Evolutionary conservation across 805 yeast genomes (phyloP).

Genomic region (Wickerhamomyces queroliae): DNA sequence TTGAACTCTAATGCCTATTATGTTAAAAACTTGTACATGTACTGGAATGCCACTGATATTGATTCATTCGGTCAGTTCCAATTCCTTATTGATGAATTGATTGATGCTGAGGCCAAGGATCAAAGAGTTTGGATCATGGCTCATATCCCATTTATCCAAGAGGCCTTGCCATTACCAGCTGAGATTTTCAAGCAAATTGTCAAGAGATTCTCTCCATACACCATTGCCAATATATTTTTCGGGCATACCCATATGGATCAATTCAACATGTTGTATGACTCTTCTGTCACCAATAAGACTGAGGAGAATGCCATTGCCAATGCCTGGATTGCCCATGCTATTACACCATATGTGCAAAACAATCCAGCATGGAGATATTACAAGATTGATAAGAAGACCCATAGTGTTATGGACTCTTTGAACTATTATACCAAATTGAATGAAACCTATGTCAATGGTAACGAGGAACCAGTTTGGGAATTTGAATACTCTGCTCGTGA

Average conservation of each 20-base stretch:
- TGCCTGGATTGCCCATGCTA: constrained; percentile 63
- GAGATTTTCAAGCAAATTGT: constrained; percentile 49
- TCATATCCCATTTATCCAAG: constrained; percentile 61
- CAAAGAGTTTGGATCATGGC: constrained; percentile 72
- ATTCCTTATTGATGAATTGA: constrained; percentile 55
- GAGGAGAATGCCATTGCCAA: constrained; percentile 43
- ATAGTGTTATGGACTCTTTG: constrained; percentile 52
- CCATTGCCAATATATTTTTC: constrained; percentile 62
- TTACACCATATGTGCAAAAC: constrained; percentile 52
- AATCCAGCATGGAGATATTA: constrained; percentile 75
- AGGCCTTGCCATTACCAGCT: constrained; percentile 58
- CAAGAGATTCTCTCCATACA: constrained; percentile 61
- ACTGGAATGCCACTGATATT: constrained; percentile 43
- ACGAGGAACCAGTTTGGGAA: constrained; percentile 56
- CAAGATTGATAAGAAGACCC: constrained; percentile 55
- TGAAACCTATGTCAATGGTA: constrained; percentile 46
- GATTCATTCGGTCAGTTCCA: constrained; percentile 60
- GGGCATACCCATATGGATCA: constrained; percentile 73
- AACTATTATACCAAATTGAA: constrained; percentile 55
- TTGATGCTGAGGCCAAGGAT: constrained; percentile 49
- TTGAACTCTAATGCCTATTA: constrained; percentile 67
- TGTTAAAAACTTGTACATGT: constrained; percentile 53
- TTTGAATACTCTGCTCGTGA: constrained; percentile 62
- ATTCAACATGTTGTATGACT: constrained; percentile 54
- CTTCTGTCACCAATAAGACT: constrained; percentile 36